Percentiles rank a stretch among this genome's conserved stretches.
phyloP scores from a whole-genome alignment of 2,329 filamentous ascomycete species.

The Trematosphaeria pertusa region DNA sequence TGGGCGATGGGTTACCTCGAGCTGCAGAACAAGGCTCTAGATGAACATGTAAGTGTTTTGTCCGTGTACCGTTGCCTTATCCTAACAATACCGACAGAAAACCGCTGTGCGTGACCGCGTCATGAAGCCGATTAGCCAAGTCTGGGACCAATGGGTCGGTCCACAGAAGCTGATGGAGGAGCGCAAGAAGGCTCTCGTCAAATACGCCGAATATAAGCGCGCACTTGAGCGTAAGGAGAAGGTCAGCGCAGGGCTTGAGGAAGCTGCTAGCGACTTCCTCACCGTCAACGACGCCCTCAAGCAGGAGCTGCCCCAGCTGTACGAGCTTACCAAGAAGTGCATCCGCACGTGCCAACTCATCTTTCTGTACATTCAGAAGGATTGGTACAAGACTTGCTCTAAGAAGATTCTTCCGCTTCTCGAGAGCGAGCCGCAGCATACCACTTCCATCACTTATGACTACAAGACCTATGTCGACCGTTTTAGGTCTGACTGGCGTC shows the following conservation, averaged over 20 bases:
- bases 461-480: slow-evolving; percentile 75
- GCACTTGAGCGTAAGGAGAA: slow-evolving; percentile 83
- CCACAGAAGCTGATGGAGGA: slow-evolving; percentile 93
- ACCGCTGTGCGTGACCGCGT: slow-evolving; percentile 78
- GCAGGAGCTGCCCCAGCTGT: slow-evolving; percentile 87
- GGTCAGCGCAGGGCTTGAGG: slow-evolving; percentile 81
- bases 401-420: slow-evolving; percentile 81
- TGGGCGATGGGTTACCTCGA: slow-evolving; percentile 89
- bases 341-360: slow-evolving; percentile 83
- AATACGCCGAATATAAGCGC: slow-evolving; percentile 83
- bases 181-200: slow-evolving; percentile 87
- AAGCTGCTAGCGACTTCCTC: slow-evolving; percentile 86
- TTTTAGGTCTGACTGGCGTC: slow-evolving; percentile 80
- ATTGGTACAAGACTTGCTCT: slow-evolving; percentile 84
- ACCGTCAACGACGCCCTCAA: slow-evolving; percentile 93
- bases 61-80: slow-evolving; percentile 2
- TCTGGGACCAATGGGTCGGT: slow-evolving; percentile 81
- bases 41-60: slow-evolving; percentile 74
- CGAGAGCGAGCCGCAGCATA: slow-evolving; percentile 56
- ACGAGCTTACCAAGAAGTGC: slow-evolving; percentile 78
- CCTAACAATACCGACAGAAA: slow-evolving; percentile 51
- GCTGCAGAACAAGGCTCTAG: slow-evolving; percentile 80
- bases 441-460: slow-evolving; percentile 65
- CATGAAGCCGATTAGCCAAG: slow-evolving; percentile 80
- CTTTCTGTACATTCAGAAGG: slow-evolving; percentile 82